Conservation (phyloP, 805 yeast species). For the Pichia membranifaciens region DNA sequence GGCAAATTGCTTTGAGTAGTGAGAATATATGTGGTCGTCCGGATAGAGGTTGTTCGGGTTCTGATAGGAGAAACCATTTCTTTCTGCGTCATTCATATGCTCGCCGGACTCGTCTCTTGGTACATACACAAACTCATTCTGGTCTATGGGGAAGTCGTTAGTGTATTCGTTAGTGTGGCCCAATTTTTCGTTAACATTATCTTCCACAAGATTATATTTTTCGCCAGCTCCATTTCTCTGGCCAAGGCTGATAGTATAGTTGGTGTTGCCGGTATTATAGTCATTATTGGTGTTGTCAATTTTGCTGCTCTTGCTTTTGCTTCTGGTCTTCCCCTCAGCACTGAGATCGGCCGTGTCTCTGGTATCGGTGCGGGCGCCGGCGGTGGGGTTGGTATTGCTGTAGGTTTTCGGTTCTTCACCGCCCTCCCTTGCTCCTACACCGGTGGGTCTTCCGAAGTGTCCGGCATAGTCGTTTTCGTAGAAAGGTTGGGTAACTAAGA, state of each 20-base stretch:
- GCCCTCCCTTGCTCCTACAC: too few species aligned
- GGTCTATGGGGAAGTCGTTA: neutral
- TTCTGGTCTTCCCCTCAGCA: too few species aligned
- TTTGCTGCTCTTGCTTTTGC: neutral
- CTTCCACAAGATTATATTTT: constrained; percentile 3
- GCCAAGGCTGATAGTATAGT: neutral
- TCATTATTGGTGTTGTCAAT: neutral
- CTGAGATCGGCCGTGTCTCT: too few species aligned
- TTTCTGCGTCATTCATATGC: neutral
- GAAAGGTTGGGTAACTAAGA: too few species aligned
- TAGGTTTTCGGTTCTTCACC: too few species aligned
- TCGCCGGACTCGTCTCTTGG: constrained; percentile 2
- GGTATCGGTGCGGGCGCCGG: too few species aligned
- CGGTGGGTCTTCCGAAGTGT: too few species aligned
- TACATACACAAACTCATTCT: constrained; percentile 1
- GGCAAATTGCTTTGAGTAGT: constrained; percentile 11
- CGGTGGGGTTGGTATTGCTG: too few species aligned
- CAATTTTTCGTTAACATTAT: neutral
- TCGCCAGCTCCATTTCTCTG: neutral
- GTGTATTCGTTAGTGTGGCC: neutral
- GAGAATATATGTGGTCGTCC: constrained; percentile 5
- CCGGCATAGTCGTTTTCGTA: too few species aligned
- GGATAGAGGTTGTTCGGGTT: neutral
- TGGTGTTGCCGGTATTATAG: neutral
- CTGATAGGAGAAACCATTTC: neutral